Evolutionary conservation across 2,329 filamentous ascomycete genomes (phyloP).

Genomic region (Scleromitrula shiraiana): DNA sequence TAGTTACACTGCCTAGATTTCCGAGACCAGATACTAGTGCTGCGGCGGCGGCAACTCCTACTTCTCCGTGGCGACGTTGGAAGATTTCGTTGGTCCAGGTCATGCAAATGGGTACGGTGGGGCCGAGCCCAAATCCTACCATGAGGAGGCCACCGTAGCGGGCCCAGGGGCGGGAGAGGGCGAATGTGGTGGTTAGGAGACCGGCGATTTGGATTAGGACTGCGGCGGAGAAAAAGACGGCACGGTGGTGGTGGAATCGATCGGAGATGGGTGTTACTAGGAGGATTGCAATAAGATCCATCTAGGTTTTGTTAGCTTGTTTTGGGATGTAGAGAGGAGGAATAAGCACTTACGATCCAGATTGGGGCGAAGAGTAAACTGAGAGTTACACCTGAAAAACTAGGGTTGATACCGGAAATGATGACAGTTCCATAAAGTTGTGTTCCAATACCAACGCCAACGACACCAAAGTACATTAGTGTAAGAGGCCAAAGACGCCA

Average conservation of each 20-base stretch:
- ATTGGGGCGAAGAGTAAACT: conserved; percentile 84
- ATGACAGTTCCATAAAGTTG: conserved; percentile 85
- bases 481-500: conserved; percentile 83
- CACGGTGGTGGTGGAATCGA: conserved; percentile 72
- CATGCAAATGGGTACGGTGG: conserved; percentile 90
- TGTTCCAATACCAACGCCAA: conserved; percentile 84
- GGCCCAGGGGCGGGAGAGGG: conserved; percentile 63
- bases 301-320: conserved; percentile 38
- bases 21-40: conserved; percentile 82
- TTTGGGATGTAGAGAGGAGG: neutral
- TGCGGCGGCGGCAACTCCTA: conserved; percentile 78
- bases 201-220: conserved; percentile 74
- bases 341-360: conserved; percentile 62
- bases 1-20: conserved; percentile 78
- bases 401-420: conserved; percentile 68
- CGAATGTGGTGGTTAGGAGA: conserved; percentile 71
- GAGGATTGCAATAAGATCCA: conserved; percentile 82
- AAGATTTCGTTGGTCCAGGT: conserved; percentile 89
- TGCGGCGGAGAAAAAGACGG: conserved; percentile 72
- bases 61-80: conserved; percentile 80
- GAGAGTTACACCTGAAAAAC: conserved; percentile 64
- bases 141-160: conserved; percentile 84
- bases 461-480: conserved; percentile 91
- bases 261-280: conserved; percentile 80
- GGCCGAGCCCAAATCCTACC: conserved; percentile 83